These are phyloP conservation scores for Sporobolus alterniflorus DNA, from an alignment of 202 grass and related monocot species.

Conservation along the genomic window DNA sequence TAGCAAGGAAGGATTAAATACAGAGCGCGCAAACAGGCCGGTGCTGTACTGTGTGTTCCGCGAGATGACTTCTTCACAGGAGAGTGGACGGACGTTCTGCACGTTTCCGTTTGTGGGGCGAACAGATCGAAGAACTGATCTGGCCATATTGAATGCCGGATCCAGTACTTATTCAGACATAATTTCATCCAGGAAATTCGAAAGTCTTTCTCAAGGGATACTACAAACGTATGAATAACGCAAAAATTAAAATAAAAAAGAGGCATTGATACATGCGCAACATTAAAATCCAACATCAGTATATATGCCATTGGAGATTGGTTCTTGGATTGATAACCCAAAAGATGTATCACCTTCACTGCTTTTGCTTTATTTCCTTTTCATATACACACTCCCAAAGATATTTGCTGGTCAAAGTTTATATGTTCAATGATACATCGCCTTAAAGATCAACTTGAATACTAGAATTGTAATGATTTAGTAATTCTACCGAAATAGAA, in stretches of 20 bases:
- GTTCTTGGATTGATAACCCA: not conserved
- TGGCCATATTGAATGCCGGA: not conserved
- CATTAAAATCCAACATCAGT: not conserved
- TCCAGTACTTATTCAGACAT: not conserved
- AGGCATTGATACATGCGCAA: not conserved
- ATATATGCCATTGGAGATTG: no score
- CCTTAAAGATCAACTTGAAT: not conserved
- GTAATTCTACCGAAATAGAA: not conserved
- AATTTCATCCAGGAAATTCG: not conserved
- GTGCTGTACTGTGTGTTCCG: constrained; percentile 12
- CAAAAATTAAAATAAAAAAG: not conserved
- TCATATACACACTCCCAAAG: no score
- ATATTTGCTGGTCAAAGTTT: not conserved
- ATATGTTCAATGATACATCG: no score
- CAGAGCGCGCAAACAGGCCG: not conserved
- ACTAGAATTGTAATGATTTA: not conserved
- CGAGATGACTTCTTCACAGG: not conserved
- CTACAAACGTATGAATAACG: not conserved
- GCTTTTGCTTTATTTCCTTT: not conserved
- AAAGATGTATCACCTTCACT: not conserved
- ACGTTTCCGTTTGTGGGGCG: constrained; percentile 21
- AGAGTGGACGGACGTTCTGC: not conserved
- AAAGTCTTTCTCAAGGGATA: not conserved
- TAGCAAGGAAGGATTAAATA: constrained; percentile 30
- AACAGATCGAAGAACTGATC: not conserved